phyloP scores from a whole-genome alignment of 192 early-diverging fungal species.

The Entomortierella beljakovae region DNA sequence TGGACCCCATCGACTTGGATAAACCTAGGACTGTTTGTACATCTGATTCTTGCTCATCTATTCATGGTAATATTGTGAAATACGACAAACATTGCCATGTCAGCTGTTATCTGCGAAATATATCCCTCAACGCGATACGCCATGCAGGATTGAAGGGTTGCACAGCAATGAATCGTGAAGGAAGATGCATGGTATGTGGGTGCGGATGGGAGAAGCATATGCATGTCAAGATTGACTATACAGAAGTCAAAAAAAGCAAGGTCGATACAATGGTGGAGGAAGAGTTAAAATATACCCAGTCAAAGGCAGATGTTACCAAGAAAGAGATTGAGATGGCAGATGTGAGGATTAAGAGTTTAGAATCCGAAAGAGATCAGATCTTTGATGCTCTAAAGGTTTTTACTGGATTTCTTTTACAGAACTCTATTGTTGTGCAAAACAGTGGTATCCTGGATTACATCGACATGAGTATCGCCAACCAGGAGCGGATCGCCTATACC shows the following conservation, averaged over 20 bases:
- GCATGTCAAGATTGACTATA: no score
- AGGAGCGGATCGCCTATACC: slow-evolving; percentile 5
- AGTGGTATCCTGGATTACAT: slow-evolving; percentile 29
- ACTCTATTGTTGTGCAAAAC: slow-evolving; percentile 39
- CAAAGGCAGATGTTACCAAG: slow-evolving; percentile 1
- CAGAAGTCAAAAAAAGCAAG: no score
- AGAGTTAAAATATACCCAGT: slow-evolving; percentile 11
- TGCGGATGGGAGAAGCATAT: no score
- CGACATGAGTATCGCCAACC: slow-evolving; percentile 34
- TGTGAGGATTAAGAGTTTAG: slow-evolving; percentile 3
- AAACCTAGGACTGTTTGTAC: slow-evolving; percentile 42
- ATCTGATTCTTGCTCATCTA: slow-evolving; percentile 6
- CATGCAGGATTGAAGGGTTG: no score
- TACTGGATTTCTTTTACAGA: slow-evolving; percentile 42
- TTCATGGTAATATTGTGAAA: slow-evolving; percentile 23
- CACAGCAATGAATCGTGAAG: background rate
- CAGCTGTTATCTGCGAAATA: background rate
- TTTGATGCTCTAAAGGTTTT: slow-evolving; percentile 21
- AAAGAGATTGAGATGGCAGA: slow-evolving; percentile 13
- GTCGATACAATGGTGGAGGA: no score
- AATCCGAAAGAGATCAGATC: slow-evolving; percentile 29
- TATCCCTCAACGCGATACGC: background rate
- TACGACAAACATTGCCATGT: slow-evolving; percentile 45
- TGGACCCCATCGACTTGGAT: slow-evolving; percentile 17
- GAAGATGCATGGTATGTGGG: no score